Evolutionary conservation across 495 filamentous ascomycete species (phyloP).

Genomic region (Lepraria neglecta): DNA sequence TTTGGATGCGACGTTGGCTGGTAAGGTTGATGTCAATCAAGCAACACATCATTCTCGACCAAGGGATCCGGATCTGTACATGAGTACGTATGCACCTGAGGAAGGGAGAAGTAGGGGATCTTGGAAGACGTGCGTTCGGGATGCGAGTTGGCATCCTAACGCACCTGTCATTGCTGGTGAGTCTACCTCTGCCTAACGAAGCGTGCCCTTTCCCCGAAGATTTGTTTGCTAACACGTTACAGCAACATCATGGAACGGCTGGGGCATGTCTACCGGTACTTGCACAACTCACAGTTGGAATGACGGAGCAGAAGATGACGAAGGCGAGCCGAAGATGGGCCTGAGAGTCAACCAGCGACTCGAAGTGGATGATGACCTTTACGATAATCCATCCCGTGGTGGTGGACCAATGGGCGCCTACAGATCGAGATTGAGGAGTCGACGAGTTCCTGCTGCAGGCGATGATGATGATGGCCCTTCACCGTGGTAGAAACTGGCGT

Average conservation of each 20-base stretch:
- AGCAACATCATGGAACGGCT: slow-evolving; percentile 80
- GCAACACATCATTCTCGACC: slow-evolving; percentile 59
- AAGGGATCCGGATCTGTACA: slow-evolving; percentile 41
- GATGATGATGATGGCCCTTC: slow-evolving; percentile 25
- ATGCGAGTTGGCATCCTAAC: slow-evolving; percentile 92
- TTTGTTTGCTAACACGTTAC: slow-evolving; percentile 4
- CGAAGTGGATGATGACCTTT: slow-evolving; percentile 31
- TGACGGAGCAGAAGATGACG: slow-evolving; percentile 55
- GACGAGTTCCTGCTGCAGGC: slow-evolving; percentile 21
- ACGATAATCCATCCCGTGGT: slow-evolving; percentile 18
- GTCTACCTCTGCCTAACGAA: slow-evolving; percentile 20
- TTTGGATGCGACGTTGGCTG: slow-evolving; percentile 81
- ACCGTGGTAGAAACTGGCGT: neutral
- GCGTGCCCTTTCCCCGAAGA: neutral
- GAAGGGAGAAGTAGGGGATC: slow-evolving; percentile 27
- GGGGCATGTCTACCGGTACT: slow-evolving; percentile 60
- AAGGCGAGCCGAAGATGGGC: slow-evolving; percentile 57
- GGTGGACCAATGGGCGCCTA: slow-evolving; percentile 10
- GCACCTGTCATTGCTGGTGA: slow-evolving; percentile 83
- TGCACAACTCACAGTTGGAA: slow-evolving; percentile 74
- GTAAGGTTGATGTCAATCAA: slow-evolving; percentile 65
- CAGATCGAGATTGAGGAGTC: slow-evolving; percentile 25
- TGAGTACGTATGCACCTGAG: slow-evolving; percentile 35
- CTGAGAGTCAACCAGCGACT: slow-evolving; percentile 49
- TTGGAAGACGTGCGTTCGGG: slow-evolving; percentile 81